A percentile compares a stretch with the other conserved stretches of the same genome.
phyloP scores from a whole-genome alignment of 2,329 filamentous ascomycete genomes.

The Aurifilum marmelostoma region DNA sequence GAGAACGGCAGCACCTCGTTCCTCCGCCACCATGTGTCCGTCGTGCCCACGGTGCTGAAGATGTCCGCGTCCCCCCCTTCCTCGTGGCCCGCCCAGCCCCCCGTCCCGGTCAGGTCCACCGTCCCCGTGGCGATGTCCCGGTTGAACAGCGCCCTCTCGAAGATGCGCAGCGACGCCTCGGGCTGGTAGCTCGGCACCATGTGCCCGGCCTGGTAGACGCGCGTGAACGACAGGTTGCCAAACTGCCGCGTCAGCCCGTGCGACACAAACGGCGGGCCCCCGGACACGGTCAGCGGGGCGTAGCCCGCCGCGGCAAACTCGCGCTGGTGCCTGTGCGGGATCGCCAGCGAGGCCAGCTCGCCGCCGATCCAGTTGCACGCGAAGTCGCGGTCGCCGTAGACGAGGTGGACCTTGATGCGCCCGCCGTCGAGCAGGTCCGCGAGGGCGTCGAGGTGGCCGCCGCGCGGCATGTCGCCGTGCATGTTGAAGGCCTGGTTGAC shows the following conservation, averaged over 20 bases:
- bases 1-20: constrained; percentile 23
- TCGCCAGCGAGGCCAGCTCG: constrained; percentile 53
- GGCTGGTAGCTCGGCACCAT: constrained; percentile 55
- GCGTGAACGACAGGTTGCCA: constrained; percentile 63
- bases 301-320: constrained; percentile 66
- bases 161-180: constrained; percentile 48
- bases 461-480: constrained; percentile 37
- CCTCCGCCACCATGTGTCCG: constrained; percentile 25
- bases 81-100: constrained; percentile 16
- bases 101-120: constrained; percentile 31
- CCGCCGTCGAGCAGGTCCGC: constrained; percentile 56
- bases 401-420: constrained; percentile 53
- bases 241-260: constrained; percentile 68
- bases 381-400: constrained; percentile 62
- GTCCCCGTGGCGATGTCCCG: constrained; percentile 52
- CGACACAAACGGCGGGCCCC: constrained; percentile 35
- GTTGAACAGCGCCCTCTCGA: constrained; percentile 52
- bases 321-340: constrained; percentile 62
- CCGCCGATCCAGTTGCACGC: constrained; percentile 55
- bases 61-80: constrained; percentile 6
- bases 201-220: constrained; percentile 60
- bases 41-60: constrained; percentile 21
- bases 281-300: constrained; percentile 61
- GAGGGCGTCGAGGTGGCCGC: constrained; percentile 45
- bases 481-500: constrained; percentile 47